Evolutionary conservation across 805 yeast genomes (phyloP), one percentile per base, ranked within the genome.

Genomic region (Diddensiella caesifluorescens): DNA sequence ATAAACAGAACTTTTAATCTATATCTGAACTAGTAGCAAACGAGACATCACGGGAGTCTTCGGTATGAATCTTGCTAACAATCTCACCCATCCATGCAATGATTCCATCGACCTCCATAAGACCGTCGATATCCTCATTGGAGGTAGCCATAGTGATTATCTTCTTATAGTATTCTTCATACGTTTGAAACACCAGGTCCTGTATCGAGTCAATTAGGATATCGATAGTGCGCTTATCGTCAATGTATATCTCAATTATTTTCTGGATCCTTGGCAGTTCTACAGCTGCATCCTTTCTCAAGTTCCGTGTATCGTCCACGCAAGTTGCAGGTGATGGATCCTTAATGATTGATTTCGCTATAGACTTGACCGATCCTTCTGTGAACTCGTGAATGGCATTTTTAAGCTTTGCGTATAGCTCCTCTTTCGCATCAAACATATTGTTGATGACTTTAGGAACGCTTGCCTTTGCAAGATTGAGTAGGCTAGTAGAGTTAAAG

Each of bases 391-490:
- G 81, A 20, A 88, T 85, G 2, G 80, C 67, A 46, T 76, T 78
- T 49, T 89, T 74, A 49, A 89, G 68, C 49, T 83, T 88, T 19
- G 76, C 67, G 51, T 83, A 84, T 31, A 89, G 67, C 58, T 89
- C 97, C 34, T 64, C 62, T 46, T 78, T 68, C 2, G 81, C 92
- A 62, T 89, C 96, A 35, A 80, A 74, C 83, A 82, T 82, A 57
- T 85, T 81, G 52, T 78, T 80, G 10, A 84, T 82, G 10, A 87
- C 86, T 48, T 74, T 79, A 0, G 95, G 96, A 1, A 82, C 83
- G 0, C 85, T 71, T 20, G 79, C 85, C 48, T 74, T 68, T 2
- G 81, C 83, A 26, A 80, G 55, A 36, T 70, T 70, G 40, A 75
- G 54, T 21, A 77, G 55, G 35, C 61, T 51, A 13, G 64, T 54